phyloP scores from a whole-genome alignment of 2,329 filamentous ascomycete genomes.

The Colletotrichum abscissum region DNA sequence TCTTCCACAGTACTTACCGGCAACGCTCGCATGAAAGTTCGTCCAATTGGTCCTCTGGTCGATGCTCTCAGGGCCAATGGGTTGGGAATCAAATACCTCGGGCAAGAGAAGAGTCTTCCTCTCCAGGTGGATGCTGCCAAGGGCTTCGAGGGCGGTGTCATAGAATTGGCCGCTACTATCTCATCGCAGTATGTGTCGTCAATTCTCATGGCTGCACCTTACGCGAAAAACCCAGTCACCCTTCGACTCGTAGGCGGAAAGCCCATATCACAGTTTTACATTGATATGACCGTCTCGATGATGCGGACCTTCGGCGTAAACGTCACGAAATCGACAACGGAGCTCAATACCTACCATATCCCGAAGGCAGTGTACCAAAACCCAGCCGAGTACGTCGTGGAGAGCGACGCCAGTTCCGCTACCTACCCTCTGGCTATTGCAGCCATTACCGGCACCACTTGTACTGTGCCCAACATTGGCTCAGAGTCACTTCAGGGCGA shows the following conservation, averaged over 20 bases:
- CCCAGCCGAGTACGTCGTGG: conserved; percentile 86
- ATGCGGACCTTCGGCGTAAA: conserved; percentile 91
- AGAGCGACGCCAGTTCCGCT: conserved; percentile 97
- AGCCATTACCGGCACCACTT: conserved; percentile 94
- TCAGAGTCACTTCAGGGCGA: conserved; percentile 93
- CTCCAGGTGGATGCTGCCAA: conserved; percentile 84
- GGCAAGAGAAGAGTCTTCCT: conserved; percentile 85
- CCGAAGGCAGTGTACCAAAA: conserved; percentile 87
- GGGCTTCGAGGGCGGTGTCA: conserved; percentile 86
- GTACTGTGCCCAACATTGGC: conserved; percentile 96
- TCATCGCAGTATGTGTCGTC: conserved; percentile 99
- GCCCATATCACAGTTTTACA: conserved; percentile 96
- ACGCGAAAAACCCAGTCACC: conserved; percentile 93
- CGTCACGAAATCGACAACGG: conserved; percentile 79
- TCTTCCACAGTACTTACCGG: conserved; percentile 86
- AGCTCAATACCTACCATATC: conserved; percentile 93
- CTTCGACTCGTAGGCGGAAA: conserved; percentile 93
- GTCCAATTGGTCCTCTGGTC: conserved; percentile 92
- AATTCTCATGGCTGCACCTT: conserved; percentile 95
- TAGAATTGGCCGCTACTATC: conserved; percentile 92
- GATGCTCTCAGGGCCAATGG: conserved; percentile 90
- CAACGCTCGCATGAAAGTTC: conserved; percentile 95
- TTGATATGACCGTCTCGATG: conserved; percentile 99
- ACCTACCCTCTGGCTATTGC: conserved; percentile 96
- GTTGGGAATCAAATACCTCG: conserved; percentile 86